Evolutionary conservation across 164 flowering plant genomes (phyloP), one percentile per base, ranked within the genome.

Genomic region (Piper longum): DNA sequence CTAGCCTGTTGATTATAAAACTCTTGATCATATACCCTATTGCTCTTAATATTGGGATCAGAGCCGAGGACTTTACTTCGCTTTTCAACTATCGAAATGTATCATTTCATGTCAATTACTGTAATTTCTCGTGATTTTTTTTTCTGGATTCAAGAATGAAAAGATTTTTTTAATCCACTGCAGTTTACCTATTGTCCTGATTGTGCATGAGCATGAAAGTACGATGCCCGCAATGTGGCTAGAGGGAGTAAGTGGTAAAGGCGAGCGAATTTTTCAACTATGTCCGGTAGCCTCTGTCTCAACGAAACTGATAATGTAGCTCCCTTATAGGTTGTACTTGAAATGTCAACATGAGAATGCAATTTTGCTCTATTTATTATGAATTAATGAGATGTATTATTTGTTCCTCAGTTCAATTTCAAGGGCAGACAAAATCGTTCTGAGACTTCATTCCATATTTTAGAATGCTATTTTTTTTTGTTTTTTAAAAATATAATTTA

Each of bases 181-280:
- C 75, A 93, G 99, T 93, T 93, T 26, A 90, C 97, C 0, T 95
- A 95, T 74, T 95, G 99, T 55, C 99, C 99, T 0, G 99, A 95
- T 64, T 95, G 97, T 70, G 70, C 70, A 17, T 81, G 99, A 75
- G 99, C 97, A 16, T 90, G 97, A 87, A 86, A 77, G 59, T 93
- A 86, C 64, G 97, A 93, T 59, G 79, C 77, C 9, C 72, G 77
- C 64, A 65, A 82, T 4, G 54, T 85, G 2, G 40, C 74, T 42
- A 81, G 81, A 61, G 78, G 84, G 43, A 82, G 73, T 62, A 26
- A 57, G 63, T 64, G 18, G 13, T 90, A 13, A 80, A 73, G 77
- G 96, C 85, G 17, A 67, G 59, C 4, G 91, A 91, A 19, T 95
- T 95, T 67, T 95, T 71, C 76, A 95, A 95, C 68, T 18, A 64